Evolutionary conservation across 2,329 filamentous ascomycete genomes (phyloP).

Genomic region (Cucurbitaria berberidis): DNA sequence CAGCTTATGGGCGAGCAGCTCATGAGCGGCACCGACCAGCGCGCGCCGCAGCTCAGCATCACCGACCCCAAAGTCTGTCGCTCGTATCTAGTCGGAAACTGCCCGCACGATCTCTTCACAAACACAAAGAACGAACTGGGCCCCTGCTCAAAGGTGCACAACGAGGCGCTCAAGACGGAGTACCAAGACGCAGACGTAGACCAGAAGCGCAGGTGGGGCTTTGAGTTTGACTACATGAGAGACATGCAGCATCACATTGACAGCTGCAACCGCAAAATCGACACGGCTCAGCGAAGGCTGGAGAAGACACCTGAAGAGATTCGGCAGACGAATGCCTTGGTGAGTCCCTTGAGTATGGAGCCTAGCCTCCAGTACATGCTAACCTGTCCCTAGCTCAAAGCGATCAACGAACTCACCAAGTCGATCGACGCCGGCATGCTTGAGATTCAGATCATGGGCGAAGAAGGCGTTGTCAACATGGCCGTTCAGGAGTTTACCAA

Average conservation of each 20-base stretch:
- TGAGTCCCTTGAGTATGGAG: conserved; percentile 42
- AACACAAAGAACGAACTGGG: conserved; percentile 99
- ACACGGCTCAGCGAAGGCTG: conserved; percentile 82
- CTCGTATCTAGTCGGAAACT: conserved; percentile 91
- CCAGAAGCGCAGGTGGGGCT: conserved; percentile 80
- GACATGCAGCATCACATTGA: conserved; percentile 97
- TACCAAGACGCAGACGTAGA: conserved; percentile 76
- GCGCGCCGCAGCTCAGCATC: conserved; percentile 81
- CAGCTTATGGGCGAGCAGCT: conserved; percentile 81
- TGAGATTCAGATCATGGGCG: conserved; percentile 85
- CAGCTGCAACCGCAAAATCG: conserved; percentile 93
- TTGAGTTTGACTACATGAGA: conserved; percentile 95
- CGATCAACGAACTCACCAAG: conserved; percentile 79
- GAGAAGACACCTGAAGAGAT: conserved; percentile 99
- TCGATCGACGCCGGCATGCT: conserved; percentile 82
- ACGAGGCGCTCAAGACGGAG: conserved; percentile 84
- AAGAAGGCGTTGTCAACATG: conserved; percentile 78
- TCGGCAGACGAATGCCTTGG: conserved; percentile 85
- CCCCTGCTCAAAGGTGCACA: conserved; percentile 85
- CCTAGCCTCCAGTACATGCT: conserved; percentile 9
- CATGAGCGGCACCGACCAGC: conserved; percentile 75
- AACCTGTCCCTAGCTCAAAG: conserved; percentile 65
- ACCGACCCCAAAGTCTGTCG: conserved; percentile 94
- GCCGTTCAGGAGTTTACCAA: conserved; percentile 90
- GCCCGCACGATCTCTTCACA: conserved; percentile 98